Conservation (phyloP, 2,329 filamentous ascomycete species). For the Coccinonectria pachysandricola region DNA sequence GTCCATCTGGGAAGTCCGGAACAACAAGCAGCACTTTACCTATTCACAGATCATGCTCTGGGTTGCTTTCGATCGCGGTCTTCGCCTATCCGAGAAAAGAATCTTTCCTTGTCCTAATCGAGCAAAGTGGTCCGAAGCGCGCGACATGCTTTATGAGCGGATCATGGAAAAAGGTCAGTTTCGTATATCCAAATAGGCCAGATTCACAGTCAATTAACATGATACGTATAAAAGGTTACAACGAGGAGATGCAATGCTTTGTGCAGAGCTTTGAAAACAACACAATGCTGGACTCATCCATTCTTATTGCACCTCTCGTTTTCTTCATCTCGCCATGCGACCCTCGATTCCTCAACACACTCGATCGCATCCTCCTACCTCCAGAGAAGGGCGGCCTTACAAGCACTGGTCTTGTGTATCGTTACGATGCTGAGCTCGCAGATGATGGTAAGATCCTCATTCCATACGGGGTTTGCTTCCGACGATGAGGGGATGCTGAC, state of each 20-base stretch:
- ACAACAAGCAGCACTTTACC: slow-evolving; percentile 64
- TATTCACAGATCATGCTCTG: slow-evolving; percentile 80
- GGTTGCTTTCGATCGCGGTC: slow-evolving; percentile 68
- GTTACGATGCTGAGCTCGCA: slow-evolving; percentile 59
- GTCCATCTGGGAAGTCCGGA: slow-evolving; percentile 77
- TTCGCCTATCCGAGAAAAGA: slow-evolving; percentile 65
- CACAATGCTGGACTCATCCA: slow-evolving; percentile 61
- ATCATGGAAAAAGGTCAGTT: slow-evolving; percentile 58
- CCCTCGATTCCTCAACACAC: slow-evolving; percentile 61
- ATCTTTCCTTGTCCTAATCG: slow-evolving; percentile 66
- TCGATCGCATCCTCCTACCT: slow-evolving; percentile 60
- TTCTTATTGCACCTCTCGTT: slow-evolving; percentile 66
- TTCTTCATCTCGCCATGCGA: slow-evolving; percentile 74
- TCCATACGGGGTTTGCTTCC: too few species aligned
- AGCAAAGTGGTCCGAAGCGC: slow-evolving; percentile 51
- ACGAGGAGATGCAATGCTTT: slow-evolving; percentile 57
- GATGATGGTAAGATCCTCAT: slow-evolving; percentile 48
- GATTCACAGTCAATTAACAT: too few species aligned
- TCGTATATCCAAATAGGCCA: too few species aligned
- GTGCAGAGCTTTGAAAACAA: slow-evolving; percentile 66
- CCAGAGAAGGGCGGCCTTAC: slow-evolving; percentile 68
- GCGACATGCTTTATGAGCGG: slow-evolving; percentile 62
- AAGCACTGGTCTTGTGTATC: slow-evolving; percentile 63
- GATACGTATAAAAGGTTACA: too few species aligned
- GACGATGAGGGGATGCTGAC: slow-evolving; percentile 4